Percentiles rank a stretch among this genome's conserved stretches.
Evolutionary conservation across 805 yeast genomes (phyloP).

Genomic region (Hanseniaspora hatyaiensis): DNA sequence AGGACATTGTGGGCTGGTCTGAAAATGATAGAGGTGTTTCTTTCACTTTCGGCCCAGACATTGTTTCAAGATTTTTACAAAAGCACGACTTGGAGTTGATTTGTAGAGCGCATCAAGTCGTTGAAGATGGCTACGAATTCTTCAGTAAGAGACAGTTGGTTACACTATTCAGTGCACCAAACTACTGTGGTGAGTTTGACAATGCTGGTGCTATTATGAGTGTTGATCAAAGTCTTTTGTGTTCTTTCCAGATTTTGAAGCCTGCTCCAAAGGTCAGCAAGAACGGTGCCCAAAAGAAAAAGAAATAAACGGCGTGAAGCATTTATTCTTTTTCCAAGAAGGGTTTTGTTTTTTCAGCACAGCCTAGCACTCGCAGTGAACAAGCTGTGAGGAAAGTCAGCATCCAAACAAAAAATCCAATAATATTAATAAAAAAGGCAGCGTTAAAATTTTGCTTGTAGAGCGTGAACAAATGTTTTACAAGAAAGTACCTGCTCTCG

Average conservation of each 20-base stretch:
- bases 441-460: background rate
- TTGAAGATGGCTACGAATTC: conserved; percentile 97
- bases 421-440: background rate
- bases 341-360: too few species aligned
- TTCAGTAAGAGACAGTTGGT: conserved; percentile 92
- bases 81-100: conserved; percentile 96
- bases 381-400: background rate
- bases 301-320: conserved; percentile 24
- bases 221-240: conserved; percentile 87
- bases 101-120: conserved; percentile 98
- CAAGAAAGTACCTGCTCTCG: background rate
- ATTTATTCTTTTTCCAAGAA: too few species aligned
- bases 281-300: conserved; percentile 31
- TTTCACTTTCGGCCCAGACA: conserved; percentile 99
- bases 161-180: conserved; percentile 91
- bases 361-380: too few species aligned
- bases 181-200: conserved; percentile 97
- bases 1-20: conserved; percentile 96
- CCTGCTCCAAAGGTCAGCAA: conserved; percentile 75
- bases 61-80: conserved; percentile 87
- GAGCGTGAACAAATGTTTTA: background rate
- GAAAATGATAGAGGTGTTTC: conserved; percentile 99
- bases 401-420: background rate
- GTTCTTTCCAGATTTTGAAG: conserved; percentile 92
- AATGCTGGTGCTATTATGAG: conserved; percentile 99